These are phyloP conservation scores for Fistulinella cinereoalba DNA, from an alignment of 1,284 basidiomycete species.

Conservation along the genomic window DNA sequence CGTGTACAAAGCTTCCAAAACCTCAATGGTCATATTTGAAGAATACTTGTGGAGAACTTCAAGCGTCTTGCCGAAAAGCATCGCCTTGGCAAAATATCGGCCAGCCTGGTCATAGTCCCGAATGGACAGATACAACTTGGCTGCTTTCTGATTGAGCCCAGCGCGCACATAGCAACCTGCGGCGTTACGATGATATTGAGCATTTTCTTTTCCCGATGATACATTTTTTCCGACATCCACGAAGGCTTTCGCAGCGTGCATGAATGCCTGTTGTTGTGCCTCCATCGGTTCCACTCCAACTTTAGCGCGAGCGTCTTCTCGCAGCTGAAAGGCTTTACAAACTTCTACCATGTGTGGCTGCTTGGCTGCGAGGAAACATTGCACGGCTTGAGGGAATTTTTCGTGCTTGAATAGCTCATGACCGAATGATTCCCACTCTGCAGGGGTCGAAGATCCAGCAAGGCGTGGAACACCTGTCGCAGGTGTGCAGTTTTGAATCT, in stretches of 20 bases:
- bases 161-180: constrained; percentile 54
- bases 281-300: constrained; percentile 17
- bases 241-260: constrained; percentile 50
- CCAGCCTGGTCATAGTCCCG: constrained; percentile 46
- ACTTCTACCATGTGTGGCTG: constrained; percentile 44
- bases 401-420: constrained; percentile 51
- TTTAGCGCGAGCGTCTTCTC: constrained; percentile 40
- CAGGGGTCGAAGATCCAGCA: constrained; percentile 44
- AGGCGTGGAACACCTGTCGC: constrained; percentile 46
- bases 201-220: constrained; percentile 22
- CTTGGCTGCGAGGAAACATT: constrained; percentile 57
- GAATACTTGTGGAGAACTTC: constrained; percentile 40
- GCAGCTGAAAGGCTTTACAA: constrained; percentile 43
- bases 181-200: constrained; percentile 46
- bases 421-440: constrained; percentile 57
- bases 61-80: constrained; percentile 54
- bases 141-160: constrained; percentile 43
- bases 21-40: constrained; percentile 31
- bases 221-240: constrained; percentile 37
- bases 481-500: constrained; percentile 45
- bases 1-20: constrained; percentile 42
- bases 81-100: constrained; percentile 46
- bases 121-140: constrained; percentile 43
- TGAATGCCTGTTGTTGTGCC: constrained; percentile 39
- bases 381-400: constrained; percentile 58